Evolutionary conservation across 495 filamentous ascomycete genomes (phyloP), one percentile per base, ranked within the genome.

Genomic region (Daldinia bambusicola): DNA sequence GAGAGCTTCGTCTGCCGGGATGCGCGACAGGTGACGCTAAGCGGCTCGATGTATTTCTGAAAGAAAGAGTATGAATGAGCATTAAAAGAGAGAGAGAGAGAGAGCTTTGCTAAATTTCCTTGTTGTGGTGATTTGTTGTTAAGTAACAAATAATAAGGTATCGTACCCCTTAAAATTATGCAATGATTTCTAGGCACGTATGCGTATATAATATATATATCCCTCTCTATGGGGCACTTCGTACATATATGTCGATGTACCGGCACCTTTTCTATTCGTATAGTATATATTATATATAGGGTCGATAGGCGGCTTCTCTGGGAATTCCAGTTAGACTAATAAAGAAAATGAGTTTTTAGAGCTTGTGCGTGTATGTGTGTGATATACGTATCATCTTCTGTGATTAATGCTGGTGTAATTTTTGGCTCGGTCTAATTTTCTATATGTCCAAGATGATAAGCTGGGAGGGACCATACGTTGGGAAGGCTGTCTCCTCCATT

Each of bases 1-100:
- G 16, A 66, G 2, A 66, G 70, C n/a, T 73, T 73, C 16, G 30
- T 66, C 13, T 73, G 70, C 30, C 26, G 48, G 26, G 30, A 61
- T 30, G 57, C 70, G n/a, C 62, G 48, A 31, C 4, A 43, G 41
- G n/a, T 68, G 50, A 48, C 51, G 51, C 1, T n/a, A 7, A 18
- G 10, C 9, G 34, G 2, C 26, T 1, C 1, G 26, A 26, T 26
- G 1, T 26, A 1, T 26, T 26, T 26, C 3, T n/a, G n/a, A 26
- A 26, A 26, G 26, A 26, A 3, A 26, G 26, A 26, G 26, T 3
- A 3, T 26, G 26, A 26, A 26, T 26, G 26, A 26, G 3, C 26
- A 26, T 26, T 26, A 26, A 26, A 3, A 26, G 26, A 26, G 26
- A 26, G 26, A 26, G 26, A 26, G 26, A 26, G 26, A 26, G 26